A percentile compares a stretch with the other conserved stretches of the same genome.
These are phyloP conservation scores for Jamesozyma piceae DNA, from an alignment of 805 yeast species.

Conservation along the genomic window DNA sequence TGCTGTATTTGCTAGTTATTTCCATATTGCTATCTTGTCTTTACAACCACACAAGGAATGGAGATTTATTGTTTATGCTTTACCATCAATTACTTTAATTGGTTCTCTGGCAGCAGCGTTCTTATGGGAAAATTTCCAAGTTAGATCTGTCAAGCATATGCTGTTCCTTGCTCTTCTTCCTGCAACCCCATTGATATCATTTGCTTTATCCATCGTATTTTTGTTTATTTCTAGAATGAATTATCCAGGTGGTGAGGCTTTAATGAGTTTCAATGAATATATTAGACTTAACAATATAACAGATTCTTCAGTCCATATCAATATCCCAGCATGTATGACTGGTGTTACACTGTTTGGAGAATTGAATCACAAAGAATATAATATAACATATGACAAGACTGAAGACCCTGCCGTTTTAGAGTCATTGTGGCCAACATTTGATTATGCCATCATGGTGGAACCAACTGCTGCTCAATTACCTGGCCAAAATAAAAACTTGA, in stretches of 20 bases:
- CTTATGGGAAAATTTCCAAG: constrained; percentile 29
- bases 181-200: constrained; percentile 29
- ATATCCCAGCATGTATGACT: constrained; percentile 75
- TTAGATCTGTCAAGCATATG: constrained; percentile 15
- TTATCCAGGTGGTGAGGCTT: constrained; percentile 85
- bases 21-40: constrained; percentile 58
- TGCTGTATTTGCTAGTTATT: constrained; percentile 40
- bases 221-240: constrained; percentile 60
- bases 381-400: constrained; percentile 60
- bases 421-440: constrained; percentile 39
- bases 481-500: neutral
- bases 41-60: constrained; percentile 89
- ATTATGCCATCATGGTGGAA: constrained; percentile 39
- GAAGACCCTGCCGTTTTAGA: constrained; percentile 40
- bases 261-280: constrained; percentile 41
- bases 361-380: constrained; percentile 31
- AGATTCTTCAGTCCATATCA: constrained; percentile 51
- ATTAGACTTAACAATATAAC: constrained; percentile 24
- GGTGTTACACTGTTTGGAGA: constrained; percentile 76
- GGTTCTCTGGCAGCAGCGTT: constrained; percentile 54
- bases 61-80: constrained; percentile 73
- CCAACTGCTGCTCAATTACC: constrained; percentile 11
- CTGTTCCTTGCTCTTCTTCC: constrained; percentile 27
- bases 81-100: constrained; percentile 57
- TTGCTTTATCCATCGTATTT: constrained; percentile 40